These are phyloP conservation scores for Medicago arabica DNA, from an alignment of 306 rosid species.

Conservation along the genomic window DNA sequence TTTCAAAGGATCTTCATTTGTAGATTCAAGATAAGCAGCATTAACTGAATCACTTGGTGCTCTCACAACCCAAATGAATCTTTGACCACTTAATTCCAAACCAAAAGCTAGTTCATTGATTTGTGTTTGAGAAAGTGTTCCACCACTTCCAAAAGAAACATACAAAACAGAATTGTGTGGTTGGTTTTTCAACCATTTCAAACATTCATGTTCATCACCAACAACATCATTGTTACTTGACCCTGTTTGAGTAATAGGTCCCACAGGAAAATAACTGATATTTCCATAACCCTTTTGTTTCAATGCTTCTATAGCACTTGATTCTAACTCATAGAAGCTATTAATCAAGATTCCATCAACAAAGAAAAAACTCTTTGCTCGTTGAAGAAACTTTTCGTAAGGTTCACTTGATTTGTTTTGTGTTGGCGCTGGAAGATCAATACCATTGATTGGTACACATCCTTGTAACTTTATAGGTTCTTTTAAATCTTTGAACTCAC, in stretches of 20 bases:
- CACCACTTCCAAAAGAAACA: slow-evolving; percentile 56
- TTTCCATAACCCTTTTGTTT: slow-evolving; percentile 15
- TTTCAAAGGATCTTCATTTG: slow-evolving; percentile 38
- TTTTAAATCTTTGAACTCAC: slow-evolving; percentile 33
- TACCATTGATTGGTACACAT: slow-evolving; percentile 36
- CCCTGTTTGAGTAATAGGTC: slow-evolving; percentile 47
- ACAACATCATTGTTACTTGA: background rate
- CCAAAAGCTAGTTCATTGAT: slow-evolving; percentile 49
- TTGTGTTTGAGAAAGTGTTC: slow-evolving; percentile 50
- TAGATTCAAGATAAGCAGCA: slow-evolving; percentile 40
- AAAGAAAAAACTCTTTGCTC: background rate
- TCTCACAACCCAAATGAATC: slow-evolving; percentile 54
- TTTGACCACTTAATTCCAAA: slow-evolving; percentile 47
- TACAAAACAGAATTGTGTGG: slow-evolving; percentile 43
- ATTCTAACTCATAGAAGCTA: slow-evolving; percentile 44
- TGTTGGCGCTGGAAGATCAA: slow-evolving; percentile 37
- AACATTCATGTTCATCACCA: background rate
- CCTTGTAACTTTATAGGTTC: slow-evolving; percentile 43
- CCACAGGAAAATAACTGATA: slow-evolving; percentile 28
- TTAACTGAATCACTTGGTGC: slow-evolving; percentile 32
- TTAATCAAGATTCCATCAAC: slow-evolving; percentile 45
- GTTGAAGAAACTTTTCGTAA: slow-evolving; percentile 22
- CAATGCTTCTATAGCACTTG: slow-evolving; percentile 34
- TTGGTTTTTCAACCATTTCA: slow-evolving; percentile 45
- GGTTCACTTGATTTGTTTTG: slow-evolving; percentile 31